A percentile compares a stretch with the other conserved stretches of the same genome.
Evolutionary conservation across 2,329 filamentous ascomycete genomes (phyloP).

Genomic region (Aspergillus sp.): DNA sequence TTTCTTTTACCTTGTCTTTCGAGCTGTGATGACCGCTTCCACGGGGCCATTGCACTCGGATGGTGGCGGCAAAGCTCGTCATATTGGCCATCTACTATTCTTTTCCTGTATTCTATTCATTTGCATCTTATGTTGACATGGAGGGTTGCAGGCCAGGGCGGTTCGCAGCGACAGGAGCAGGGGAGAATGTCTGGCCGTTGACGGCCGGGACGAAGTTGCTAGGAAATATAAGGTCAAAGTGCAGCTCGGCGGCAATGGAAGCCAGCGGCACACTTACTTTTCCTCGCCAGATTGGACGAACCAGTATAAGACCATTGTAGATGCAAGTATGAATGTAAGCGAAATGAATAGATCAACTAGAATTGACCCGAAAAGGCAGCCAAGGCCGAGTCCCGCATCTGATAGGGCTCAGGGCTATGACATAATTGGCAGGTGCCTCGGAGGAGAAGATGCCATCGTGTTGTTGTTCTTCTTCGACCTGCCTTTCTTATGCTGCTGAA

Average conservation of each 20-base stretch:
- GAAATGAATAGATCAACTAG: too few relatives aligned
- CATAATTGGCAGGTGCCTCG: conserved; percentile 8
- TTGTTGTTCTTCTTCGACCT: not conserved
- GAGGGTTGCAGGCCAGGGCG: conserved; percentile 4
- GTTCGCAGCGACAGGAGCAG: not conserved
- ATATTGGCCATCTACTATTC: not conserved
- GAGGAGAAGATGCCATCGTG: conserved; percentile 1
- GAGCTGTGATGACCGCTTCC: conserved; percentile 5
- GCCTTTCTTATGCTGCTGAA: not conserved
- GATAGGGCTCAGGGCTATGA: conserved; percentile 20
- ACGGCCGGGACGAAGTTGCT: not conserved
- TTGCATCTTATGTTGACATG: conserved; percentile 2
- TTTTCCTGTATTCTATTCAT: conserved; percentile 8
- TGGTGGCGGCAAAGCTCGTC: not conserved
- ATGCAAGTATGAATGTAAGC: too few relatives aligned
- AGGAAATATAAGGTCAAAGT: not conserved
- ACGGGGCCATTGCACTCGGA: conserved; percentile 8
- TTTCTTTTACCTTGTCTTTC: conserved; percentile 10
- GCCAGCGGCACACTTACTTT: not conserved
- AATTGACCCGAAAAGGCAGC: conserved; percentile 2
- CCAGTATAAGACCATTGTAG: too few relatives aligned
- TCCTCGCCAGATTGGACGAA: not conserved
- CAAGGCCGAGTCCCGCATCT: not conserved
- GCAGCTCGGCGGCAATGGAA: not conserved
- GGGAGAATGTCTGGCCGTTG: not conserved